These are phyloP conservation scores for Leccinum fuscescens DNA, from an alignment of 1,284 basidiomycete genomes.

Conservation along the genomic window DNA sequence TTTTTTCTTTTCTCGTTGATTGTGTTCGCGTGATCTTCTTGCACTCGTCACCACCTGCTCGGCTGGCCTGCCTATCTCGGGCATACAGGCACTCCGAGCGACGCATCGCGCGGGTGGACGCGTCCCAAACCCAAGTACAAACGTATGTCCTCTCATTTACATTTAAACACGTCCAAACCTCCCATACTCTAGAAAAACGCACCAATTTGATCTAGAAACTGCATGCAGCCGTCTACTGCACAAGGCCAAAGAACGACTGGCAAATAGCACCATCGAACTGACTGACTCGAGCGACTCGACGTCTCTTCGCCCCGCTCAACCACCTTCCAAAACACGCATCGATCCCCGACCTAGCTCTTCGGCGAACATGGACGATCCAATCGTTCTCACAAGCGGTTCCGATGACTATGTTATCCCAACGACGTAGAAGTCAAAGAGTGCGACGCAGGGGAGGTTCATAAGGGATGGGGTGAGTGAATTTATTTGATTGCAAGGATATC, in stretches of 20 bases:
- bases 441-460: slow-evolving; percentile 36
- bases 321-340: not conserved
- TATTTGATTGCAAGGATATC: not conserved
- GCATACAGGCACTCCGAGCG: slow-evolving; percentile 5
- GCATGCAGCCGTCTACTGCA: slow-evolving; percentile 2
- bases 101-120: slow-evolving; percentile 16
- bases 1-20: not conserved
- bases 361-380: slow-evolving; percentile 17
- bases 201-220: slow-evolving; percentile 5
- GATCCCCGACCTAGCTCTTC: not conserved
- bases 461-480: slow-evolving; percentile 72
- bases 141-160: slow-evolving; percentile 13
- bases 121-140: slow-evolving; percentile 15
- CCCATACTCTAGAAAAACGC: slow-evolving; percentile 10
- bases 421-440: not conserved
- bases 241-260: too few relatives aligned
- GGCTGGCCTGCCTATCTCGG: not conserved
- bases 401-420: slow-evolving; percentile 8
- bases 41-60: too few relatives aligned
- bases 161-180: not conserved
- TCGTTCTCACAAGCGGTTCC: slow-evolving; percentile 27
- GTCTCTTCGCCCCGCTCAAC: not conserved
- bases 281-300: not conserved
- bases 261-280: too few relatives aligned
- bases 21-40: too few relatives aligned